Evolutionary conservation across 306 rosid species (phyloP), one percentile per base, ranked within the genome.

Genomic region (Glycine soja): DNA sequence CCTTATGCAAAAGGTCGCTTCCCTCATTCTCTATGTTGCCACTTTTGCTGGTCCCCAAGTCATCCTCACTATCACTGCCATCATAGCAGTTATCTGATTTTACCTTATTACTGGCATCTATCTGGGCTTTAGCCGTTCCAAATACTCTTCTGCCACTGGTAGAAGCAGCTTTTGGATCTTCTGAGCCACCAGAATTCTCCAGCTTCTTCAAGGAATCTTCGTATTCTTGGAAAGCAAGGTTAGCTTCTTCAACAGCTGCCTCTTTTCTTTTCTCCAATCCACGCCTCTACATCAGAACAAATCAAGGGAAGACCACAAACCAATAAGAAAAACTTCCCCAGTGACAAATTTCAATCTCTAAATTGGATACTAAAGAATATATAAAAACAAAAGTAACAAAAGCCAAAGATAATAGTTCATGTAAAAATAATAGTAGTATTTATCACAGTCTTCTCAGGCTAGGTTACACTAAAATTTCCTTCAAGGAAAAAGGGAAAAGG

Each of bases 81-180:
- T 83, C 89, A 71, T 90, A 87, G 80, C 79, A 82, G 15, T 79
- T 84, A 82, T 91, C 92, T 8, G 84, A 70, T 75, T 85, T 89
- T 34, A 53, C 79, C 85, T 83, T 86, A 48, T 86, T 84, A 74
- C 80, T 76, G 34, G 90, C 76, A 79, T 80, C 89, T 75, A 84
- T 83, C 45, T 81, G 86, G 43, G 82, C 85, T 74, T 87, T 90
- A 70, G 89, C 78, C 48, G 85, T 74, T 74, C 90, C 96, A 80
- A 93, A 95, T 75, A 90, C 90, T 84, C 90, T 93, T 88, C 98
- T 86, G 67, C 99, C 99, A 84, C 93, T 87, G 6, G 76, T 30
- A 62, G 82, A 74, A 67, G 64, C 87, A 67, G 76, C 63, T 77
- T 86, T 87, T 40, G 70, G 54, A 84, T 81, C 87, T 79, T 85